Base-by-base conservation (phyloP, 352 stramenopile species). In the Lagenidium sp. region DNA sequence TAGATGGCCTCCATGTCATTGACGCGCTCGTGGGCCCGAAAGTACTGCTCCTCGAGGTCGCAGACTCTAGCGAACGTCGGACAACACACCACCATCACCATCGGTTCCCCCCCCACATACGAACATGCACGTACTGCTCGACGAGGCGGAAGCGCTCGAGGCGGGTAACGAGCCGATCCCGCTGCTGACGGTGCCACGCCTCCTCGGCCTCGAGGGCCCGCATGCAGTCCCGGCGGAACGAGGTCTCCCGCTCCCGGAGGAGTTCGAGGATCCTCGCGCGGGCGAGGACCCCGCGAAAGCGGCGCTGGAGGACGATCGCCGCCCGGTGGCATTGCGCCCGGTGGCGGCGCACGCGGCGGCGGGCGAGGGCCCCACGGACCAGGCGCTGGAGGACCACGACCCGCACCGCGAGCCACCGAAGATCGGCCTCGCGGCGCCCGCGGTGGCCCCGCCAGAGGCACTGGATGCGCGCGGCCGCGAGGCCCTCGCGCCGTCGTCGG, bases 1-100 rank as follows among this genome's bases (percentile, higher is more conserved):
- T 81, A 91, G 29, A 86, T 83, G 21, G 67, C 71, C 51, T 91
- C 75, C 64, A 91, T 73, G 53, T 91, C 73, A 20, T 64, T 64
- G 40, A 86, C 68, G 23, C 61, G 50, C 18, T 85, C 67, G 37
- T 86, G 78, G 15, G 68, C 57, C 28, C 46, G 48, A 38, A 69
- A 83, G 35, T 82, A 78, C 29, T 87, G 68, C 6, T 73, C 65
- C 60, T 88, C 79, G 5, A 88, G 48, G 30, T 80, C 58, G 15
- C 57, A 62, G 6, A 89, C 60, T 15, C 79, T 91, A 43, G 11
- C 44, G 7, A 30, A 18, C n/a, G 39, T 13, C 30, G 4, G 16
- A 4, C 30, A 2, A 26, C 13, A 13, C 3, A n/a, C n/a, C n/a
- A n/a, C n/a, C n/a, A n/a, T n/a, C n/a, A n/a, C n/a, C n/a, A n/a